Base-by-base conservation (phyloP, 2,329 filamentous ascomycete species). In the Hypomyces perniciosus region DNA sequence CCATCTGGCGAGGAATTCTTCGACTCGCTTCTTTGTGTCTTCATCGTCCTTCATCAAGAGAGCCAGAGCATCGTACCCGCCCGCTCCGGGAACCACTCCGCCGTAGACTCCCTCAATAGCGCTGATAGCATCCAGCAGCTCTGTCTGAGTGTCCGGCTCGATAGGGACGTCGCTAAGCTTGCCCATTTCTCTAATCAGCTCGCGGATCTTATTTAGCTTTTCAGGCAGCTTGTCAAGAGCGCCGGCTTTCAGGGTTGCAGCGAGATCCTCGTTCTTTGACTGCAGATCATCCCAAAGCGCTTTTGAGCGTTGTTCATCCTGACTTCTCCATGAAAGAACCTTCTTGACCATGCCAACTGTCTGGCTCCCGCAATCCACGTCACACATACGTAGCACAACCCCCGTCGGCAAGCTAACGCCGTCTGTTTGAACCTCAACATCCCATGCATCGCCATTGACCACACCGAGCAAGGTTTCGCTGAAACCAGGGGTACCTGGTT, bases 311-410 rank as follows among this genome's bases (percentile, higher is more conserved):
- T 77, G 76, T 0, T 76, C 71, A 20, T 89, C 81, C 44, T 78
- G 69, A 45, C 80, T 79, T 46, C 87, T 77, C 93, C 93, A 99
- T 31, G 80, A 79, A 3, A 97, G 76, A 10, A 99, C 88, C 64
- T 88, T 81, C 72, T 92, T 95, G 35, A 96, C 93, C 93, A 99
- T 97, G 10, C 90, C 81, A 0, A 95, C 91, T 6, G 92, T 97
- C 72, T 95, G 82, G 44, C 86, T 92, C 31, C 93, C 93, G 64
- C 91, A 96, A 65, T 95, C 89, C 6, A 99, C 93, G 64, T 99
- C 93, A 64, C 90, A 96, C 85, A 99, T 93, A 54, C 95, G 81
- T 58, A 97, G 75, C 27, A 86, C 80, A 58, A 95, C 72, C 1
- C 88, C 89, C 1, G 68, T 61, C 0, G 92, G 91, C 52, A 97